Base-by-base conservation (phyloP, 768 basidiomycete species). In the Epithele typhae region DNA sequence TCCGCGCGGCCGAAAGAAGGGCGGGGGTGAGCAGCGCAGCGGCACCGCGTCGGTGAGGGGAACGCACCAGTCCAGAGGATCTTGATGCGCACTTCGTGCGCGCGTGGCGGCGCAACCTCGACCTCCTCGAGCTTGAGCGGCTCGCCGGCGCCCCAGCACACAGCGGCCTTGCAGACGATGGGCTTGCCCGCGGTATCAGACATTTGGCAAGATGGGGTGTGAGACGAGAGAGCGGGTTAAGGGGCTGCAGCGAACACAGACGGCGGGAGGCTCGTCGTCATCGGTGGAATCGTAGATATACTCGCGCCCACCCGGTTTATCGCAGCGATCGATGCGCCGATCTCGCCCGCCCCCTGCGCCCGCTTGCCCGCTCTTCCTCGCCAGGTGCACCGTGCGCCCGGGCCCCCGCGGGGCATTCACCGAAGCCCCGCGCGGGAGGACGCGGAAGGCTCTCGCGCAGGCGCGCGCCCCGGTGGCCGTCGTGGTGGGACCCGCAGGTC, bases 71-170 rank as follows among this genome's bases (percentile, higher is more conserved):
- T 96, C 73, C 92, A 79, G 21, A 95, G 75, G 57, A 99, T 92
- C 59, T 83, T 79, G 64, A 99, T 91, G 49, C 96, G 75, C 60
- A 99, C 96, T 75, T 99, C 96, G 65, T 87, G 77, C 25, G 87
- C 83, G 51, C 71, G 73, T 32, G 96, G 96, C 39, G 95, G 94
- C 17, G 87, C 89, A 18, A 99, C 96, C 59, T 96, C 87, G 57
- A 99, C 82, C 32, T 92, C 82, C 68, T 98, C 95, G 59, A 97
- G 71, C 60, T 84, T 81, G 52, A 98, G 79, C 39, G 78, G 79
- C 65, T 92, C 78, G 55, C 87, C 87, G 11, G 94, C 92, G 45
- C 77, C 91, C 96, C 95, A 99, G 66, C 92, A 95, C 48, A 99
- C 84, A 32, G 91, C 90, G 25, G 92, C 94, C 66, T 92, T 95